These are phyloP conservation scores for Ustilago nuda DNA, from an alignment of 1,284 basidiomycete genomes.

Conservation along the genomic window DNA sequence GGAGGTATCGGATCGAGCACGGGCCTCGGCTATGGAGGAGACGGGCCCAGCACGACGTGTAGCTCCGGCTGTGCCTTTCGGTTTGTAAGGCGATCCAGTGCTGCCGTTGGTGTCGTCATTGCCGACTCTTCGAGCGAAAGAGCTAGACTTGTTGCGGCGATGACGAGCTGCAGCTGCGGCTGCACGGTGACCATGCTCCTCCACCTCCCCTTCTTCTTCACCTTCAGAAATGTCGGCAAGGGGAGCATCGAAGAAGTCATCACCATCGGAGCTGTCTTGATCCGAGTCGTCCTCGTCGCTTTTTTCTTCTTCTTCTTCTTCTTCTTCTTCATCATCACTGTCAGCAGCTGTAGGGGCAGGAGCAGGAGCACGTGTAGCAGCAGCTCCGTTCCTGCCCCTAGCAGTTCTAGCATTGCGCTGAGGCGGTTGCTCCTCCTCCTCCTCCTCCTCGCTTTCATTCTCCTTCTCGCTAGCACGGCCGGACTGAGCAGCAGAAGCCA, in stretches of 20 bases:
- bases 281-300: slow-evolving; percentile 23
- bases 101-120: slow-evolving; percentile 12
- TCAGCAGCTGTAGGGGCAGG: slow-evolving; percentile 17
- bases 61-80: slow-evolving; percentile 46
- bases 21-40: slow-evolving; percentile 37
- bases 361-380: slow-evolving; percentile 15
- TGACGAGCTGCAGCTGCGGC: slow-evolving; percentile 19
- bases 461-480: slow-evolving; percentile 13
- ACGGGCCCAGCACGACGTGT: slow-evolving; percentile 45
- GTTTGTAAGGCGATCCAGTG: slow-evolving; percentile 25
- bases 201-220: slow-evolving; percentile 54
- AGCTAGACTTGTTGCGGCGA: slow-evolving; percentile 38
- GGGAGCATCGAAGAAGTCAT: slow-evolving; percentile 59
- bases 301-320: slow-evolving; percentile 9
- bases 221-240: slow-evolving; percentile 61
- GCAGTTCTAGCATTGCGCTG: slow-evolving; percentile 15
- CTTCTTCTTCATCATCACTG: slow-evolving; percentile 15
- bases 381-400: slow-evolving; percentile 23
- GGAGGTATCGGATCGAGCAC: slow-evolving; percentile 47
- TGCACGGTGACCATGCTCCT: slow-evolving; percentile 23
- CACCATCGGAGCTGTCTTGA: slow-evolving; percentile 44
- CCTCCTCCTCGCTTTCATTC: slow-evolving; percentile 20
- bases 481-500: slow-evolving; percentile 14
- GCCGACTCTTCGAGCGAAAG: slow-evolving; percentile 9
- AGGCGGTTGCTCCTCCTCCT: slow-evolving; percentile 12